phyloP scores from a whole-genome alignment of 352 stramenopile genomes.

The Globisporangium ultimum region DNA sequence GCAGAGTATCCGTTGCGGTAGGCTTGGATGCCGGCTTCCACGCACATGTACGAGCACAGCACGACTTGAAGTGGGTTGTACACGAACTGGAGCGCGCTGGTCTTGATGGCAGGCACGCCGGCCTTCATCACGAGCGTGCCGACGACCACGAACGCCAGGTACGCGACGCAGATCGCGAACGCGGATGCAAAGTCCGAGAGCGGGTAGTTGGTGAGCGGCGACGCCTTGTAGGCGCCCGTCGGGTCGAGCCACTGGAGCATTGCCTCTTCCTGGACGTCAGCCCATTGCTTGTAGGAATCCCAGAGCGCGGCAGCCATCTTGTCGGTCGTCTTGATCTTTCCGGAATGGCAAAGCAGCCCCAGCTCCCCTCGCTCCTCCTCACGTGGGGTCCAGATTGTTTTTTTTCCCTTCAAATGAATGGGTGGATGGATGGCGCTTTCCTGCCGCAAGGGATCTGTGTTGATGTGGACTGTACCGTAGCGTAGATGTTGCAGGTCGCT shows the following conservation, averaged over 20 bases:
- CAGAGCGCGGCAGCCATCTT: slow-evolving; percentile 40
- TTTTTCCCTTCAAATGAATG: slow-evolving; percentile 1
- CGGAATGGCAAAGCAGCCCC: background rate
- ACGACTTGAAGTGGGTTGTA: slow-evolving; percentile 98
- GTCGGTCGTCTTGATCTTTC: slow-evolving; percentile 10
- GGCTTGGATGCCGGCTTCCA: slow-evolving; percentile 91
- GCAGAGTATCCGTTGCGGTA: slow-evolving; percentile 91
- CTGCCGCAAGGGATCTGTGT: slow-evolving; percentile 1
- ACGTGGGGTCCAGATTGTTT: slow-evolving; percentile 11
- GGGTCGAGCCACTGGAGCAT: slow-evolving; percentile 53
- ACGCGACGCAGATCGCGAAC: slow-evolving; percentile 56
- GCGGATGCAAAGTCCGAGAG: slow-evolving; percentile 53
- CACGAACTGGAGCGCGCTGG: slow-evolving; percentile 88
- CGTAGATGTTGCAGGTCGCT: background rate
- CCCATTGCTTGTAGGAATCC: slow-evolving; percentile 59
- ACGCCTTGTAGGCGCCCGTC: slow-evolving; percentile 41
- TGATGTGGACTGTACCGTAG: slow-evolving; percentile 4
- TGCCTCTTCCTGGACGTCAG: slow-evolving; percentile 35
- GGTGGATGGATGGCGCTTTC: slow-evolving; percentile 5
- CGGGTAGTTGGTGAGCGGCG: slow-evolving; percentile 34
- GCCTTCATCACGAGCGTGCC: slow-evolving; percentile 78
- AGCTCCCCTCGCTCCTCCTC: background rate
- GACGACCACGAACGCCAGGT: slow-evolving; percentile 65
- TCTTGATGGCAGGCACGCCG: slow-evolving; percentile 72
- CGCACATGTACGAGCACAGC: slow-evolving; percentile 96